phyloP scores from a whole-genome alignment of 2,329 filamentous ascomycete species.

The Fusarium bulbicola region DNA sequence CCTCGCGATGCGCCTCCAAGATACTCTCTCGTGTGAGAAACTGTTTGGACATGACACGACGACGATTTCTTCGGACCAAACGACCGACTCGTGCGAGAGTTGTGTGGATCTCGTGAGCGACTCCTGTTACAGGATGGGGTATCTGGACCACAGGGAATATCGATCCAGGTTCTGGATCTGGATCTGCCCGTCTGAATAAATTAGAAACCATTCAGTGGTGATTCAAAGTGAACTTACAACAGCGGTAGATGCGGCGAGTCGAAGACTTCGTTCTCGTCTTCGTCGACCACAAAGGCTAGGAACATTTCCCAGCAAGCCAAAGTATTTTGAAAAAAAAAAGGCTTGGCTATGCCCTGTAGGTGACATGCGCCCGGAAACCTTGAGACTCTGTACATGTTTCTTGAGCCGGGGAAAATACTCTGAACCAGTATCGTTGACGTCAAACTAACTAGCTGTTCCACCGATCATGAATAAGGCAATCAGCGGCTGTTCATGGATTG shows the following conservation, averaged over 20 bases:
- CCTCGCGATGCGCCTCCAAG: background rate
- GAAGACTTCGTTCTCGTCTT: background rate
- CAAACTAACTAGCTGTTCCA: background rate
- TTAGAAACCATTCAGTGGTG: background rate
- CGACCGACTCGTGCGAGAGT: background rate
- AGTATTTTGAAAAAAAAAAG: background rate
- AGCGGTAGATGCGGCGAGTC: too few species aligned
- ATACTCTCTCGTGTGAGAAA: background rate
- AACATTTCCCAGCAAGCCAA: background rate
- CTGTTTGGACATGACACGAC: background rate
- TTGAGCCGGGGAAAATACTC: background rate
- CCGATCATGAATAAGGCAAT: background rate
- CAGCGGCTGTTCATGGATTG: background rate
- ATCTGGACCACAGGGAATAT: background rate
- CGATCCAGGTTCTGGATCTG: fast-evolving
- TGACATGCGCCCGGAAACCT: fast-evolving
- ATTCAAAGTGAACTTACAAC: background rate
- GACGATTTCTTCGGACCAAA: background rate
- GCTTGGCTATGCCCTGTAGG: fast-evolving
- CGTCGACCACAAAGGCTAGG: background rate
- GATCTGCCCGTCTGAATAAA: fast-evolving
- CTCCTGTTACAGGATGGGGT: background rate
- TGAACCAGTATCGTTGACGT: fast-evolving
- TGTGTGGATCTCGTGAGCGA: background rate
- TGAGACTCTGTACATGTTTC: background rate